Conservation (phyloP, 305 asterid species). For the Andrographis paniculata region DNA sequence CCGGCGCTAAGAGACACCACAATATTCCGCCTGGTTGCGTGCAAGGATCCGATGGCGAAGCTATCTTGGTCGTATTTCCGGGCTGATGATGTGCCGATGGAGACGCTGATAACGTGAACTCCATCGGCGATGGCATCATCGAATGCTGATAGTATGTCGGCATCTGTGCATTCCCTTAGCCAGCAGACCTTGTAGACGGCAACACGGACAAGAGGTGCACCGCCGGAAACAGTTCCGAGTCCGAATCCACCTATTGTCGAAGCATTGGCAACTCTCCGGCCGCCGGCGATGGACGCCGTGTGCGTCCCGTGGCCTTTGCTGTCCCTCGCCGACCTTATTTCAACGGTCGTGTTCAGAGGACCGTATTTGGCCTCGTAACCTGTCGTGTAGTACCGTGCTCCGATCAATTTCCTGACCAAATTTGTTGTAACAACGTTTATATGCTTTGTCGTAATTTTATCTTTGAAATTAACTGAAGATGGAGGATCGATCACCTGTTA, state of each 20-base stretch:
- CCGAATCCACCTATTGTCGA: constrained; percentile 31
- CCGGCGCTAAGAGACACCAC: constrained; percentile 32
- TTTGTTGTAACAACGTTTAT: background rate
- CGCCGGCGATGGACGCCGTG: constrained; percentile 29
- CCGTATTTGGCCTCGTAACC: constrained; percentile 23
- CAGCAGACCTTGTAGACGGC: constrained; percentile 48
- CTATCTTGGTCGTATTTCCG: constrained; percentile 9
- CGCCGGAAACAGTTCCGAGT: constrained; percentile 31
- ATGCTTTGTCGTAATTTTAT: background rate
- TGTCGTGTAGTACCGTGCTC: constrained; percentile 32
- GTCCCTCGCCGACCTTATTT: constrained; percentile 24
- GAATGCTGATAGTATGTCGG: constrained; percentile 33
- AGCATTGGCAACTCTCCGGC: constrained; percentile 28
- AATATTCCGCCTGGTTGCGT: constrained; percentile 17
- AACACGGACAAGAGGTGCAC: constrained; percentile 35
- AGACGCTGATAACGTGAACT: constrained; percentile 33
- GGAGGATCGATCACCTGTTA: constrained; percentile 18
- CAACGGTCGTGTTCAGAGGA: constrained; percentile 11
- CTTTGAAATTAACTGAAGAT: background rate
- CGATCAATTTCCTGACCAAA: constrained; percentile 27
- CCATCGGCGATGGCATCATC: constrained; percentile 54
- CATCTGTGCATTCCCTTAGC: constrained; percentile 16
- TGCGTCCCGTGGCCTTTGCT: constrained; percentile 37
- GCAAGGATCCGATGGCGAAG: constrained; percentile 31
- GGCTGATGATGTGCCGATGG: constrained; percentile 14